Evolutionary conservation across 23 red algal genomes (phyloP), one percentile per base, ranked within the genome.

Genomic region (Chondrus crispus): DNA sequence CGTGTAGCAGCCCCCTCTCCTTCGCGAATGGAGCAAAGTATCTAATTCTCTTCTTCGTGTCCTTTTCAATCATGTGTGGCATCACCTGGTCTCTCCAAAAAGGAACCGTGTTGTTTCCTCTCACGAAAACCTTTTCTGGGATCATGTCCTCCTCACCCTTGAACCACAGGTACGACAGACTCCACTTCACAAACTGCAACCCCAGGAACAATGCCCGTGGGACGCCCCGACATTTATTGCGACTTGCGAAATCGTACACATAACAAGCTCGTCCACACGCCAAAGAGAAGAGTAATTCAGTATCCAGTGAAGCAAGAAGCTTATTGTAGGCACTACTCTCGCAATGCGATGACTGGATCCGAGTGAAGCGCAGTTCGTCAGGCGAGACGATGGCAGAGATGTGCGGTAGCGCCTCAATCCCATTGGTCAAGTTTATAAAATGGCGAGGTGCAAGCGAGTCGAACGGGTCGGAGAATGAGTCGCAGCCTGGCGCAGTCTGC

Each of bases 131-230:
- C 33, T 18, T 58, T 28, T 72, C 57, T 2, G 81, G 91, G 66
- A 94, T 35, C 40, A 83, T 18, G 7, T 42, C 46, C 35, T 55
- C 39, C 51, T 94, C 81, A 29, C 57, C 48, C 39, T 45, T 81
- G 46, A 94, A 94, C 91, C 91, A 94, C 22, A 86, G 52, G 46
- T 84, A 94, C 26, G 73, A 62, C 37, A 86, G 50, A 42, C 78
- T 83, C 63, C 66, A 94, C 43, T 74, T 66, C 16, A 94, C 63
- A 48, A 94, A 94, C 19, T 84, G 77, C 14, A 94, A 2, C 6
- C 77, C 91, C 3, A 84, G 70, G 50, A 82, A 94, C 2, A 85
- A 40, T 20, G 91, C 91, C 47, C 91, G 80, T 26, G 91, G 64
- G 9, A 94, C 91, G 19, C 80, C 80, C 33, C 6, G 39, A 16